A percentile compares a stretch with the other conserved stretches of the same genome.
phyloP scores from a whole-genome alignment of 2,329 filamentous ascomycete species.

The Xylaria sp. region DNA sequence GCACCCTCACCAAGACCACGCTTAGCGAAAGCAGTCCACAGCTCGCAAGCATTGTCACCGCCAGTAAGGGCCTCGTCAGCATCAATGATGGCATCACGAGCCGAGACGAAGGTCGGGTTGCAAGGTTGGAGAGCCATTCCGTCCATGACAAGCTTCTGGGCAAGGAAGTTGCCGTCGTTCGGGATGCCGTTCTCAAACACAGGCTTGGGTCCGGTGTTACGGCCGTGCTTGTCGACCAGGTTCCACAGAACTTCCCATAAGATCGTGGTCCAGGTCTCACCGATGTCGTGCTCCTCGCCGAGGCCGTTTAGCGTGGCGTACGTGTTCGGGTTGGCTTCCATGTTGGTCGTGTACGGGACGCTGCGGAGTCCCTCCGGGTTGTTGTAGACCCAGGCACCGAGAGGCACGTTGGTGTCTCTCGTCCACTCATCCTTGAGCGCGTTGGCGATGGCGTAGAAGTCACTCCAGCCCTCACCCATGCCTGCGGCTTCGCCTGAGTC shows the following conservation, averaged over 20 bases:
- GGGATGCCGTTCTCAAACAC: conserved; percentile 55
- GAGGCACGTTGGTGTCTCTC: conserved; percentile 55
- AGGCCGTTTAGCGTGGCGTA: conserved; percentile 53
- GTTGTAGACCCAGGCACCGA: conserved; percentile 58
- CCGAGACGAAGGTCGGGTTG: conserved; percentile 59
- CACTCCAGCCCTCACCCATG: conserved; percentile 63
- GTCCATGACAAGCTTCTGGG: conserved; percentile 60
- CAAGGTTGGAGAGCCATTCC: conserved; percentile 63
- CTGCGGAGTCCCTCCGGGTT: conserved; percentile 54
- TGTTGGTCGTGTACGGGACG: conserved; percentile 58
- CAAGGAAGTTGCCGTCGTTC: conserved; percentile 58
- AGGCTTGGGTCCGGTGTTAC: conserved; percentile 54
- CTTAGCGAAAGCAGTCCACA: conserved; percentile 63
- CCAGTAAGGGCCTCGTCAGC: conserved; percentile 59
- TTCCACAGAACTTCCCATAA: conserved; percentile 64
- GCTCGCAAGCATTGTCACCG: conserved; percentile 57
- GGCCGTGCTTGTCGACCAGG: conserved; percentile 61
- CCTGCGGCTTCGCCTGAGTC: conserved; percentile 54
- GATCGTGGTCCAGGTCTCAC: conserved; percentile 60
- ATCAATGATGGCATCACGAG: conserved; percentile 60
- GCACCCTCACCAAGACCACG: conserved; percentile 57
- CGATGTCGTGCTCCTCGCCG: conserved; percentile 56
- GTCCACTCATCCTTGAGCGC: conserved; percentile 57
- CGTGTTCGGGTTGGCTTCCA: conserved; percentile 57
- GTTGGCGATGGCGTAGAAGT: conserved; percentile 61